phyloP scores from a whole-genome alignment of 2,329 filamentous ascomycete species.

The Akanthomyces muscarius region DNA sequence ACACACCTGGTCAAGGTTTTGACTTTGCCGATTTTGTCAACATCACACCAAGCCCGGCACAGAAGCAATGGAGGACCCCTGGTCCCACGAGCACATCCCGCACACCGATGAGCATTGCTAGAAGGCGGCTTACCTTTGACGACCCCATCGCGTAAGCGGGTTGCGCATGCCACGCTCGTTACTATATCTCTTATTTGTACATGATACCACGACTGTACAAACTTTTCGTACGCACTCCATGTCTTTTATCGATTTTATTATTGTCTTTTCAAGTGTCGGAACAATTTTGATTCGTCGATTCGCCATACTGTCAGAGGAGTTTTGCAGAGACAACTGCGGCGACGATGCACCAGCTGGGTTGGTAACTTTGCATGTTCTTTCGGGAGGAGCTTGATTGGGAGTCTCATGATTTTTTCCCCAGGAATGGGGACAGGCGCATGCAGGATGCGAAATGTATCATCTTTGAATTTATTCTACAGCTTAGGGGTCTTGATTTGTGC shows the following conservation, averaged over 20 bases:
- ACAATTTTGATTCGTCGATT: background rate
- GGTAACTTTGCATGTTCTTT: conserved; percentile 8
- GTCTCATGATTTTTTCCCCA: background rate
- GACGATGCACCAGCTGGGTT: conserved; percentile 10
- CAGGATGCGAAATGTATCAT: conserved; percentile 6
- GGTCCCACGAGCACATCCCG: conserved; percentile 47
- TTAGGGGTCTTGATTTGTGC: background rate
- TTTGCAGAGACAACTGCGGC: background rate
- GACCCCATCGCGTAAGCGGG: conserved; percentile 51
- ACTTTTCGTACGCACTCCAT: conserved; percentile 17
- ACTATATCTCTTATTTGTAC: conserved; percentile 18
- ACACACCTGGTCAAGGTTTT: conserved; percentile 77
- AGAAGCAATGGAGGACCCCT: conserved; percentile 84
- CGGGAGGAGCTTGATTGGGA: conserved; percentile 4
- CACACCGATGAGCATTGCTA: conserved; percentile 62
- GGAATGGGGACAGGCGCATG: conserved; percentile 5
- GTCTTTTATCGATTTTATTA: background rate
- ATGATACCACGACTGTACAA: conserved; percentile 36
- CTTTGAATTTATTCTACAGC: conserved; percentile 2
- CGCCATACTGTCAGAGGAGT: background rate
- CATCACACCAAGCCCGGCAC: conserved; percentile 91
- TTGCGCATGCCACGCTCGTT: background rate
- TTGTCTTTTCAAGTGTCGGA: background rate
- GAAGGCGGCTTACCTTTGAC: conserved; percentile 79
- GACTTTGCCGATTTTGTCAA: conserved; percentile 98